Base-by-base conservation (phyloP, 768 basidiomycete genomes). In the Mycena vulgaris region DNA sequence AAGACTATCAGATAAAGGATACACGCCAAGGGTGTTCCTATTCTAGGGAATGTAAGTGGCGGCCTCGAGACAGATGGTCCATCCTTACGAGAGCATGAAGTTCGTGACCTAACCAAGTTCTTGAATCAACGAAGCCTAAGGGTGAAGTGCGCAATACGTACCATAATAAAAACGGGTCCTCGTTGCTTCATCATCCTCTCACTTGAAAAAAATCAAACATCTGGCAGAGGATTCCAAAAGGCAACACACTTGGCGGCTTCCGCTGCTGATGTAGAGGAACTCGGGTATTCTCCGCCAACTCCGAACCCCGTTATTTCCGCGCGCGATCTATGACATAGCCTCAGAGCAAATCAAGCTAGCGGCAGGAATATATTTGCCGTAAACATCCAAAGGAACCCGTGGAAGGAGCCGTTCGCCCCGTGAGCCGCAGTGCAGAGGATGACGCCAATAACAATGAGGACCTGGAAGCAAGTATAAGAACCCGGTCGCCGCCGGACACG, bases 231-330 rank as follows among this genome's bases (percentile, higher is more conserved):
- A 83, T 28, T 39, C 5, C 9, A 37, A 45, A 14, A 11, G 1
- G 37, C 9, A 23, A 40, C 56, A 23, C 52, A 71, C 70, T 70
- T 70, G 5, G 92, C 91, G 33, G 92, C 88, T 78, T 94, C 93
- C 33, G 87, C 88, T 6, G 92, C 92, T 47, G 87, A 87, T 0
- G 91, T 90, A 0, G 89, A 90, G 8, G 89, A 91, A 8, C 90
- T 91, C 0, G 93, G 92, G 78, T 94, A 94, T 81, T 94, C 92
- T 28, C 92, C 92, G 39, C 92, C 92, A 16, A 92, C 92, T 67
- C 92, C 92, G 86, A 91, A 63, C 23, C 91, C 91, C 28, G 91
- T 92, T 37, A 93, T 84, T 16, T 47, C 93, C 93, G 65, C 92
- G 81, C 27, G 58, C 58, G 27, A 56, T 23, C 57, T 60, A 25